These are phyloP conservation scores for Penicillium glabrum DNA, from an alignment of 2,329 filamentous ascomycete species.

Conservation along the genomic window DNA sequence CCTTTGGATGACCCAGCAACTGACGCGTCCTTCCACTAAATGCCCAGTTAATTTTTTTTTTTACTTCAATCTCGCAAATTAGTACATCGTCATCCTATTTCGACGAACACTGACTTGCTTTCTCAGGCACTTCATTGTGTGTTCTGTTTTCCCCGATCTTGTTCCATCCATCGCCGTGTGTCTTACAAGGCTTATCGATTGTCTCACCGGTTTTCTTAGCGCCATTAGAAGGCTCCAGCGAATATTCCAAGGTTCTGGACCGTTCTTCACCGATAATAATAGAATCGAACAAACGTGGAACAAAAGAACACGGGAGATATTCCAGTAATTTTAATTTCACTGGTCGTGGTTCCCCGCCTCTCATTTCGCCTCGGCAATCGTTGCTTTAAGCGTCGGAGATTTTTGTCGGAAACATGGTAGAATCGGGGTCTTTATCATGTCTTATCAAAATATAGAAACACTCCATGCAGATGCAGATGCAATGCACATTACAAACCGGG, in stretches of 20 bases:
- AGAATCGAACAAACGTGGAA: neutral
- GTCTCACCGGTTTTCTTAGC: neutral
- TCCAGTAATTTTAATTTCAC: neutral
- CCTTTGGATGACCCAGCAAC: slow-evolving; percentile 10
- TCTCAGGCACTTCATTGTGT: neutral
- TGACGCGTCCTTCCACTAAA: slow-evolving; percentile 16
- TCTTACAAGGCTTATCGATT: neutral
- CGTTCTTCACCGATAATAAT: slow-evolving; percentile 4
- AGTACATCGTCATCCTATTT: neutral
- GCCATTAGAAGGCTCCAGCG: slow-evolving; percentile 7
- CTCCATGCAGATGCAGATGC: slow-evolving; percentile 2
- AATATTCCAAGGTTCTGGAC: slow-evolving; percentile 1
- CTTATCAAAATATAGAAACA: neutral
- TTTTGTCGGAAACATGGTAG: neutral
- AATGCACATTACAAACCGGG: neutral
- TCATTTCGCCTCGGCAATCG: neutral
- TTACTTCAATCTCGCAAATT: neutral
- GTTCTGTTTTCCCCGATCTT: neutral
- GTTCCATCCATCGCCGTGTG: neutral
- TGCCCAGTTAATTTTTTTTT: neutral
- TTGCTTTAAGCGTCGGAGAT: neutral
- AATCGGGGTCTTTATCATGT: neutral
- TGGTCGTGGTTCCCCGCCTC: neutral
- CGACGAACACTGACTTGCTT: neutral
- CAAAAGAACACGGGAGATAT: neutral